Evolutionary conservation across 371 early-diverging fungal species (phyloP), one percentile per base, ranked within the genome.

Genomic region (Mucor ambiguus): DNA sequence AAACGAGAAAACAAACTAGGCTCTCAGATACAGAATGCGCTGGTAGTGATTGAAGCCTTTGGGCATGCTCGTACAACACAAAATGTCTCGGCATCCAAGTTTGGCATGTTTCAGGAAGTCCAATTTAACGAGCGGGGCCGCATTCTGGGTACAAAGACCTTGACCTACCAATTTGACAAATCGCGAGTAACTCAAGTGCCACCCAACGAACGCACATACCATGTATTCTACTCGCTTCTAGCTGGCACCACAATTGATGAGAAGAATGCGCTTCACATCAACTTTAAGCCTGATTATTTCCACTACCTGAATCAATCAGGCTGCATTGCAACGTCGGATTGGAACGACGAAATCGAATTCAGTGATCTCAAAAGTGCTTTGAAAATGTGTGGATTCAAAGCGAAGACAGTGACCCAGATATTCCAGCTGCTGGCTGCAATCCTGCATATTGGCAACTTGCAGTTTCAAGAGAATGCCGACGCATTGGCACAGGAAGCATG

Each of bases 161-260:
- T 97, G 41, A 89, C 93, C 14, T 98, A 92, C 75, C 85, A 93
- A 24, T 87, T 98, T 48, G 98, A 99, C 73, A 86, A 90, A 48
- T 77, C 87, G 60, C 82, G 96, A 55, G 87, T 95, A 3, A 87
- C 89, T 14, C 70, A 81, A 14, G 76, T 81, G 16, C 78, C 76
- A 29, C 63, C 84, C n/a, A 88, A 87, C 60, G 69, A 70, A 59
- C 83, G 92, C 59, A 93, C 88, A 54, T 98, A 95, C 75, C 92
- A 97, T 74, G 89, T 95, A 33, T 96, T 98, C 69, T 94, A 96
- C 71, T 88, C 93, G 33, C 83, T 96, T 60, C 82, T 87, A 68
- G 82, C 85, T 44, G 87, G 86, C 37, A 80, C 78, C n/a, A 83
- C 67, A 12, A 58, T 66, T 14, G 80, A 73, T 43, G 85, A 78